Evolutionary conservation across 2,329 filamentous ascomycete genomes (phyloP).

Genomic region (Berkeleyomyces rouxiae): DNA sequence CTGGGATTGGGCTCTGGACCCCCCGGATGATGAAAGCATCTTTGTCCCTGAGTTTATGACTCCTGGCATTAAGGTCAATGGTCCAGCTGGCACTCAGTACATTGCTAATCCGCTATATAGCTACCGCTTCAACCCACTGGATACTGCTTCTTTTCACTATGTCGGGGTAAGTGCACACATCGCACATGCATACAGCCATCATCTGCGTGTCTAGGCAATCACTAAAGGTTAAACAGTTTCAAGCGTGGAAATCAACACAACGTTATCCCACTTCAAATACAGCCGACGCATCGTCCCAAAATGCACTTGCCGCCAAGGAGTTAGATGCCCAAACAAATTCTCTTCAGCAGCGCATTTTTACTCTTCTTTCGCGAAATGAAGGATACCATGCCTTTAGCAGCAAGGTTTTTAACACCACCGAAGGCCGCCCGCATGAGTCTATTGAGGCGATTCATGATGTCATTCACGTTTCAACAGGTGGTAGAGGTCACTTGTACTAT

Average conservation of each 20-base stretch:
- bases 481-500: conserved; percentile 51
- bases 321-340: conserved; percentile 36
- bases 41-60: conserved; percentile 31
- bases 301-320: conserved; percentile 35
- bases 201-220: neutral
- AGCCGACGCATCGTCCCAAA: conserved; percentile 31
- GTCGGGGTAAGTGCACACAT: conserved; percentile 33
- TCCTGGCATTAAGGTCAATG: conserved; percentile 33
- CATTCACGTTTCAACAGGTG: conserved; percentile 42
- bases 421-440: conserved; percentile 40
- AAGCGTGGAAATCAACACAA: conserved; percentile 42
- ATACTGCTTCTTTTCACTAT: conserved; percentile 39
- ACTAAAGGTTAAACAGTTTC: conserved; percentile 28
- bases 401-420: conserved; percentile 40
- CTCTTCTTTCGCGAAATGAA: conserved; percentile 48
- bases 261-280: conserved; percentile 31
- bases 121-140: conserved; percentile 44
- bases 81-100: conserved; percentile 36
- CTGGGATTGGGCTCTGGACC: conserved; percentile 40
- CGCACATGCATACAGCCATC: neutral
- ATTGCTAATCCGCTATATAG: conserved; percentile 47
- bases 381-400: conserved; percentile 56
- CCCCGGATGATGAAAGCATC: conserved; percentile 31
- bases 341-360: conserved; percentile 47
- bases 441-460: conserved; percentile 48